phyloP scores from a whole-genome alignment of 306 rosid species.

The Lagenaria siceraria region DNA sequence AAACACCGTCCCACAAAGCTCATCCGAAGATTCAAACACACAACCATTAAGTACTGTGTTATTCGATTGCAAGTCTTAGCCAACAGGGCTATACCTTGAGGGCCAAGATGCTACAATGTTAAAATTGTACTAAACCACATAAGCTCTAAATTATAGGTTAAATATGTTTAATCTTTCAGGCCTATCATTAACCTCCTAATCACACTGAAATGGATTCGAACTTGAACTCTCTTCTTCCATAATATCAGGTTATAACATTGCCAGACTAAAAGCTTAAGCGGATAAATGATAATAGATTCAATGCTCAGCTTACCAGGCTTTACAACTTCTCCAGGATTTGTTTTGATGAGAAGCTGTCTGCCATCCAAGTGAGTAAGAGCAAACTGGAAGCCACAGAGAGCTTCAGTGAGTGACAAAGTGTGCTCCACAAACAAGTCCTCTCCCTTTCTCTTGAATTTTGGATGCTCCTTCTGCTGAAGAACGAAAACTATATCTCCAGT shows the following conservation, averaged over 20 bases:
- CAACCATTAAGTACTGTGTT: too few relatives aligned
- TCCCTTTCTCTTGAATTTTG: slow-evolving; percentile 58
- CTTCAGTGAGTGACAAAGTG: slow-evolving; percentile 50
- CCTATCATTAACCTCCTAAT: too few relatives aligned
- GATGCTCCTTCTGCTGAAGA: slow-evolving; percentile 68
- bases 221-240: background rate
- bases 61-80: too few relatives aligned
- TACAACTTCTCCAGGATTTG: slow-evolving; percentile 69
- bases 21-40: too few relatives aligned
- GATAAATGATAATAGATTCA: background rate
- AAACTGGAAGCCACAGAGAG: slow-evolving; percentile 72
- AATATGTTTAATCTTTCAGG: too few relatives aligned
- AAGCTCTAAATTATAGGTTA: too few relatives aligned
- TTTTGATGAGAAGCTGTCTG: slow-evolving; percentile 66
- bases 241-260: background rate
- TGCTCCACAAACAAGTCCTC: slow-evolving; percentile 73
- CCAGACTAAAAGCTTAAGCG: background rate
- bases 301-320: slow-evolving; percentile 48
- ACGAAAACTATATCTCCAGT: slow-evolving; percentile 77
- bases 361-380: slow-evolving; percentile 43
- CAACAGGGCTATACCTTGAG: too few relatives aligned
- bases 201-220: too few relatives aligned
- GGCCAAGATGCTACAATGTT: too few relatives aligned
- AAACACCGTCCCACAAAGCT: too few relatives aligned
- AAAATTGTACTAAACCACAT: too few relatives aligned